phyloP scores from a whole-genome alignment of 208 protist species.

The Acanthamoeba quina region DNA sequence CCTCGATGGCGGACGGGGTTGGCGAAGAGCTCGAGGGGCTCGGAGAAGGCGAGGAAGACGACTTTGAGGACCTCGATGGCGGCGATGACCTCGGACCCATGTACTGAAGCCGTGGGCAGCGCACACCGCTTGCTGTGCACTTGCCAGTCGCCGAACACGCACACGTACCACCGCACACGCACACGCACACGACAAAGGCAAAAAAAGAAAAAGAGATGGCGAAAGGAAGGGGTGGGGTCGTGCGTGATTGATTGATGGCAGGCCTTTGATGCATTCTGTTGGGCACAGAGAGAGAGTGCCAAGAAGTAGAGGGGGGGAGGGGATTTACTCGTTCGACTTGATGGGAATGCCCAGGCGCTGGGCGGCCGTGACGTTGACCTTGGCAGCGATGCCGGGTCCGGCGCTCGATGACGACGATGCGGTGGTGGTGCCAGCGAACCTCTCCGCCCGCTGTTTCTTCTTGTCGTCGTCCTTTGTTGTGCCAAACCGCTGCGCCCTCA shows the following conservation, averaged over 20 bases:
- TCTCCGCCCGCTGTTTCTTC: conserved; percentile 27
- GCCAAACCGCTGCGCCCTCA: neutral
- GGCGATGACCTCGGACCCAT: neutral
- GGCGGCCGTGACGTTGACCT: conserved; percentile 7
- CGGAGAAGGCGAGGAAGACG: neutral
- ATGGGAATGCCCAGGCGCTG: conserved; percentile 35
- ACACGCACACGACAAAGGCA: neutral
- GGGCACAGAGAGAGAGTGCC: neutral
- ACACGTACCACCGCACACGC: too few relatives aligned
- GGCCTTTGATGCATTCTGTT: neutral
- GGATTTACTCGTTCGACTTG: conserved; percentile 28
- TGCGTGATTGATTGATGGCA: too few relatives aligned
- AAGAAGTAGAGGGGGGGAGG: neutral
- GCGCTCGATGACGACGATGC: neutral
- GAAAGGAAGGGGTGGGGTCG: too few relatives aligned
- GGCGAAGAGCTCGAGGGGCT: neutral
- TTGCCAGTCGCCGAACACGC: too few relatives aligned
- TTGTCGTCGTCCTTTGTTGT: neutral
- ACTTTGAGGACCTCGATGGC: neutral
- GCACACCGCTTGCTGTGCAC: too few relatives aligned
- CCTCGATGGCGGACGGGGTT: neutral
- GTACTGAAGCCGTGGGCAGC: neutral
- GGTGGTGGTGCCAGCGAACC: neutral
- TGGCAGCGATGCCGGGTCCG: neutral
- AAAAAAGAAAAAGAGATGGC: neutral